Percentiles rank a stretch among this genome's conserved stretches.
These are phyloP conservation scores for Candida corydali DNA, from an alignment of 805 yeast species.

Conservation along the genomic window DNA sequence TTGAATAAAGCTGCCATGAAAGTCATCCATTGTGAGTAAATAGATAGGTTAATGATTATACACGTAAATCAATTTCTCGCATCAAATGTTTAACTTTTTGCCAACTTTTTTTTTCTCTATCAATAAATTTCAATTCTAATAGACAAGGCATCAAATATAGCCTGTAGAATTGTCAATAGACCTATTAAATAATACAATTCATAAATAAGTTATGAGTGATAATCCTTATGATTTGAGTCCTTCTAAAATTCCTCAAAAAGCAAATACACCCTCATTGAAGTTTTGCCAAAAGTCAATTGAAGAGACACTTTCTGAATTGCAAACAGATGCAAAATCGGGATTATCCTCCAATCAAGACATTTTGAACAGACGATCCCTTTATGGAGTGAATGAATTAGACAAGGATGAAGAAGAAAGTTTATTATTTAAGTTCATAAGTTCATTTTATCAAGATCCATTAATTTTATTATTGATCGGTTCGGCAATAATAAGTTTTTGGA, in stretches of 20 bases:
- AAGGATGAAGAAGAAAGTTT: constrained; percentile 76
- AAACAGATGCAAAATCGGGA: constrained; percentile 60
- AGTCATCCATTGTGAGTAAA: neutral
- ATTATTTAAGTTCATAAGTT: constrained; percentile 66
- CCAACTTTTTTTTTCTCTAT: constrained; percentile 1
- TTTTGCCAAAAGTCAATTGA: constrained; percentile 60
- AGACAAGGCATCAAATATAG: neutral
- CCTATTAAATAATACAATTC: neutral
- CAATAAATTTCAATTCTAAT: neutral
- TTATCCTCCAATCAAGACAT: constrained; percentile 68
- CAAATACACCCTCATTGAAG: constrained; percentile 55
- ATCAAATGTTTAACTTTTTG: constrained; percentile 4
- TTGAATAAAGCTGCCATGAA: constrained; percentile 76
- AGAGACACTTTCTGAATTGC: constrained; percentile 60
- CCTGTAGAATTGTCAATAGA: neutral
- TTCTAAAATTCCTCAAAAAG: constrained; percentile 15
- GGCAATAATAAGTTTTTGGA: constrained; percentile 77
- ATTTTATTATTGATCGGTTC: constrained; percentile 86
- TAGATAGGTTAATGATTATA: neutral
- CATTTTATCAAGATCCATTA: constrained; percentile 87
- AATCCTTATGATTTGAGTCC: constrained; percentile 32
- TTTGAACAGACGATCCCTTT: constrained; percentile 60
- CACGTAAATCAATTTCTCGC: neutral
- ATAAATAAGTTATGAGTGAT: constrained; percentile 27
- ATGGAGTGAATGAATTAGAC: constrained; percentile 78